phyloP scores from a whole-genome alignment of 257 asterid genomes.

The Capsicum baccatum region DNA sequence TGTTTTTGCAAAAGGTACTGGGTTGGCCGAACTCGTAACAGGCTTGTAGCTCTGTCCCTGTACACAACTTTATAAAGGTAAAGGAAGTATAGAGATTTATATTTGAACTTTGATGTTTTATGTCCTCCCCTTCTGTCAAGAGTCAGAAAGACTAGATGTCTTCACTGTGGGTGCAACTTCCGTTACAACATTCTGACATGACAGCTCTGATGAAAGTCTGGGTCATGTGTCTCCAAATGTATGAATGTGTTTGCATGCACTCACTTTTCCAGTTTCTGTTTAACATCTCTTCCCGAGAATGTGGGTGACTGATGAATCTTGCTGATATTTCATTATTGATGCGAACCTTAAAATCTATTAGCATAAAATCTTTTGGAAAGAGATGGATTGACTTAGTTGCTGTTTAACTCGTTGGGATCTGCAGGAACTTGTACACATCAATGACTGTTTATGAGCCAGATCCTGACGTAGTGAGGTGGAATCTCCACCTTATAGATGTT shows the following conservation, averaged over 20 bases:
- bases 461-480: constrained; percentile 89
- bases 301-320: not conserved
- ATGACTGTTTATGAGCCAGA: constrained; percentile 64
- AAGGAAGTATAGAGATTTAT: not conserved
- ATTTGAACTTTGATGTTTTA: not conserved
- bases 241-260: not conserved
- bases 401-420: constrained; percentile 19
- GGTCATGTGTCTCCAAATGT: not conserved
- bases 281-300: not conserved
- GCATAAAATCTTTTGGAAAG: not conserved
- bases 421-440: constrained; percentile 29
- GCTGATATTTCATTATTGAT: not conserved
- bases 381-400: constrained; percentile 28
- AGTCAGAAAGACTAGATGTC: not conserved
- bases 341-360: not conserved
- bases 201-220: not conserved
- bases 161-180: not conserved
- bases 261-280: not conserved
- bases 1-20: too few relatives aligned
- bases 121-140: not conserved
- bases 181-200: not conserved
- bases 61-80: not conserved
- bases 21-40: too few relatives aligned
- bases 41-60: too few relatives aligned
- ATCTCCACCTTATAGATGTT: constrained; percentile 79